These are phyloP conservation scores for Heterobasidion irregulare DNA, from an alignment of 1,284 basidiomycete genomes.

Conservation along the genomic window DNA sequence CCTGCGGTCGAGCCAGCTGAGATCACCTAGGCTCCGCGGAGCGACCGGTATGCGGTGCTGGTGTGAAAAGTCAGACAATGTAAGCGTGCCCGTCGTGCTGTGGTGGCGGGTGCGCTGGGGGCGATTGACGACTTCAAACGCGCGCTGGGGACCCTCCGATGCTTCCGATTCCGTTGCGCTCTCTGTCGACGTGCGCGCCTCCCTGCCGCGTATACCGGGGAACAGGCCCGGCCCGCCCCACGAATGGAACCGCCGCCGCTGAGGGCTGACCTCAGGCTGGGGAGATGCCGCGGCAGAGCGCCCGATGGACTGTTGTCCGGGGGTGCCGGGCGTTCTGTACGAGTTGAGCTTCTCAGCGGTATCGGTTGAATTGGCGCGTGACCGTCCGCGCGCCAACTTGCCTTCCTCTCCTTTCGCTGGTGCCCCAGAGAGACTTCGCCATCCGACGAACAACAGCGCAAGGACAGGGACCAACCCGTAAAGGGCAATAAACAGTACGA, in stretches of 20 bases:
- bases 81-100: constrained; percentile 38
- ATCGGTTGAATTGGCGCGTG: constrained; percentile 31
- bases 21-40: constrained; percentile 51
- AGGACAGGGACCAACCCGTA: constrained; percentile 47
- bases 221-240: constrained; percentile 43
- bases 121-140: constrained; percentile 69
- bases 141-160: constrained; percentile 26
- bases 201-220: constrained; percentile 29
- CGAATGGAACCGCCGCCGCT: constrained; percentile 35
- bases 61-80: constrained; percentile 28
- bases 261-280: constrained; percentile 38
- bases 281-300: constrained; percentile 12
- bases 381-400: constrained; percentile 6
- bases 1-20: constrained; percentile 68
- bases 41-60: constrained; percentile 15
- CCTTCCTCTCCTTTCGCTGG: constrained; percentile 5
- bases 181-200: constrained; percentile 39
- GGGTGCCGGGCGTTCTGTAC: constrained; percentile 1
- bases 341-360: constrained; percentile 37
- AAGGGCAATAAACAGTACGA: constrained; percentile 51
- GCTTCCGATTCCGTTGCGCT: constrained; percentile 31
- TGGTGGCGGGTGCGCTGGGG: constrained; percentile 39
- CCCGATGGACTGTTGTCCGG: neutral
- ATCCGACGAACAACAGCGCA: constrained; percentile 23
- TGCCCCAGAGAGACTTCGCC: constrained; percentile 10